These are phyloP conservation scores for Fusarium staphyleae DNA, from an alignment of 2,329 filamentous ascomycete genomes.

Conservation along the genomic window DNA sequence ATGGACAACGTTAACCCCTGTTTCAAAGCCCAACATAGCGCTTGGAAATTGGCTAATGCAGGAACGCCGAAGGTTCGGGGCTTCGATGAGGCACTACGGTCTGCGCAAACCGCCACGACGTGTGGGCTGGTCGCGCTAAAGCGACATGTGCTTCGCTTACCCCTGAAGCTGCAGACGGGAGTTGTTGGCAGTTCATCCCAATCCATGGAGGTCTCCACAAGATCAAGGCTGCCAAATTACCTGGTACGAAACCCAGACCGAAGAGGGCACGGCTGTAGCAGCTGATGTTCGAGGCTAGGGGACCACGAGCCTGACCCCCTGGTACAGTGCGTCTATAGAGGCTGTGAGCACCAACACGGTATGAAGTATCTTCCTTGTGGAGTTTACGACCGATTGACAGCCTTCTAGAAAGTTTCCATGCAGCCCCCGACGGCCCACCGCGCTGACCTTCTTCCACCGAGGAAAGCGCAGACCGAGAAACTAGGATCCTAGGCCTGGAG, in stretches of 20 bases:
- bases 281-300: conserved; percentile 9
- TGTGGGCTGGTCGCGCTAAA: conserved; percentile 34
- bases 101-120: conserved; percentile 38
- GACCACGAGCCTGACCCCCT: conserved; percentile 6
- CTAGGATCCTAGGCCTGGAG: conserved; percentile 12
- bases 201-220: conserved; percentile 31
- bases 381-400: conserved; percentile 26
- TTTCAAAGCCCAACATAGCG: conserved; percentile 39
- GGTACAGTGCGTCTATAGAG: conserved; percentile 25
- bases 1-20: conserved; percentile 36
- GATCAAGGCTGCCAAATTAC: conserved; percentile 31
- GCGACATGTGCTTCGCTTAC: conserved; percentile 23
- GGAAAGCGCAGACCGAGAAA: conserved; percentile 28
- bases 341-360: conserved; percentile 13
- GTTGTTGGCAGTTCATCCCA: conserved; percentile 39
- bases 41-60: conserved; percentile 43
- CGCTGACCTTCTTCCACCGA: conserved; percentile 29
- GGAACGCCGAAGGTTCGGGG: conserved; percentile 39
- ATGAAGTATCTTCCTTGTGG: conserved; percentile 20
- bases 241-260: conserved; percentile 27
- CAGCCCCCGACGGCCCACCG: conserved; percentile 34
- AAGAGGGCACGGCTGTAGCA: conserved; percentile 13
- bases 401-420: conserved; percentile 44
- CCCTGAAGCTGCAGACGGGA: conserved; percentile 39
- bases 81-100: conserved; percentile 35